Percentiles rank a stretch among this genome's conserved stretches.
phyloP scores from a whole-genome alignment of 2,329 filamentous ascomycete genomes.

The Stenocarpella maydis region DNA sequence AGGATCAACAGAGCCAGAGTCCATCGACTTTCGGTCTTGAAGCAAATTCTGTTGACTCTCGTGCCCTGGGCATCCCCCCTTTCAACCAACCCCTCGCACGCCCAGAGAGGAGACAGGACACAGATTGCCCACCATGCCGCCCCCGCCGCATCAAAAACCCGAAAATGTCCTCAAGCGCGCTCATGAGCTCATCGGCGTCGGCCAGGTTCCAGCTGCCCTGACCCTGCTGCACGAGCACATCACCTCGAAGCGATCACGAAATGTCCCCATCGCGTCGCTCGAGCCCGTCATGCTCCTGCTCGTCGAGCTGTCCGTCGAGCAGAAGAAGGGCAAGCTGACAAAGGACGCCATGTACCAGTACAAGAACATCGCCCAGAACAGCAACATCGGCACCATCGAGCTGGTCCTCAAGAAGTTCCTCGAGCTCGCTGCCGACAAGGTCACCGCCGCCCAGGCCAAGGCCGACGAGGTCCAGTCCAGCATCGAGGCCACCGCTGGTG shows the following conservation, averaged over 20 bases:
- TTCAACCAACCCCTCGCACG: neutral
- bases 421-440: slow-evolving; percentile 94
- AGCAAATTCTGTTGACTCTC: slow-evolving; percentile 28
- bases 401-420: slow-evolving; percentile 98
- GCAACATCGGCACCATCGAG: slow-evolving; percentile 97
- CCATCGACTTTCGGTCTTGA: slow-evolving; percentile 26
- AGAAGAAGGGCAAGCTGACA: slow-evolving; percentile 97
- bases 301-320: slow-evolving; percentile 94
- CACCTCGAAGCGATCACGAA: slow-evolving; percentile 96
- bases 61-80: slow-evolving; percentile 13
- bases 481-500: slow-evolving; percentile 77
- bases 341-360: slow-evolving; percentile 99
- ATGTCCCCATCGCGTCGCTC: slow-evolving; percentile 93
- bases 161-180: slow-evolving; percentile 99
- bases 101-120: slow-evolving; percentile 18
- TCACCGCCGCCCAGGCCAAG: slow-evolving; percentile 93
- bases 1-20: slow-evolving; percentile 31
- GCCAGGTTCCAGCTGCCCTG: slow-evolving; percentile 90
- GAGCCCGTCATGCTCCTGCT: slow-evolving; percentile 99
- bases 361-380: slow-evolving; percentile 99
- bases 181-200: slow-evolving; percentile 97
- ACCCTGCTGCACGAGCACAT: slow-evolving; percentile 98
- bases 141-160: slow-evolving; percentile 95
- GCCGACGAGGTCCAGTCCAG: slow-evolving; percentile 93
- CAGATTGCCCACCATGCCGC: slow-evolving; percentile 65